Evolutionary conservation across 768 basidiomycete species (phyloP), one percentile per base, ranked within the genome.

Genomic region (Mycena leptocephala): DNA sequence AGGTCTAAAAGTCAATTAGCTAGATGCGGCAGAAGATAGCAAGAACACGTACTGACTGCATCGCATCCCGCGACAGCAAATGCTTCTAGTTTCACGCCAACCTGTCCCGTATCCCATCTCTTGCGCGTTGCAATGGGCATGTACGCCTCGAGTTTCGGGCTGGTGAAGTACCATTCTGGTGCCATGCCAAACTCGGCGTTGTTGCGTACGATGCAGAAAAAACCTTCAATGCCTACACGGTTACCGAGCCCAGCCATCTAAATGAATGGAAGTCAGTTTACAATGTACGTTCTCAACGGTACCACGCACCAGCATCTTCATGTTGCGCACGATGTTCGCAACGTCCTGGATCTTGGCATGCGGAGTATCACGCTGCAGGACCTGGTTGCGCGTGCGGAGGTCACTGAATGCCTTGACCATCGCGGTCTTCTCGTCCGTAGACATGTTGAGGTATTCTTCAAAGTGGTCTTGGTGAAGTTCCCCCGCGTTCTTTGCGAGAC

Each of bases 171-270:
- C 80, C 81, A 81, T 28, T 59, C 9, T 0, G 79, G 81, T 7
- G 71, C 59, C 55, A 78, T 74, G 46, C 71, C 28, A 51, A 68
- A 81, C 9, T 76, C 62, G 4, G 76, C 37, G 8, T 69, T 74
- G 35, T 72, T 77, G 5, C 76, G 70, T 2, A 82, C 78, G n/a
- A 82, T 67, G 63, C 80, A 79, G 59, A 82, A 81, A 35, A 82
- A 80, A 8, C 70, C 80, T 48, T 82, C 76, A 10, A 79, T 64
- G 0, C 81, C 78, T 18, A 79, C 72, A 28, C 75, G 80, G 16
- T 35, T 41, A 6, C 77, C 78, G 2, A 81, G 61, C 2, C 69
- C 67, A 32, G 65, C 26, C 11, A 81, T 8, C 78, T 70, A 14
- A 32, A 22, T n/a, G n/a, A n/a, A 26, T 18, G 18, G 18, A 65